Evolutionary conservation across 2,329 filamentous ascomycete genomes (phyloP).

Genomic region (Eurotiales sp.): DNA sequence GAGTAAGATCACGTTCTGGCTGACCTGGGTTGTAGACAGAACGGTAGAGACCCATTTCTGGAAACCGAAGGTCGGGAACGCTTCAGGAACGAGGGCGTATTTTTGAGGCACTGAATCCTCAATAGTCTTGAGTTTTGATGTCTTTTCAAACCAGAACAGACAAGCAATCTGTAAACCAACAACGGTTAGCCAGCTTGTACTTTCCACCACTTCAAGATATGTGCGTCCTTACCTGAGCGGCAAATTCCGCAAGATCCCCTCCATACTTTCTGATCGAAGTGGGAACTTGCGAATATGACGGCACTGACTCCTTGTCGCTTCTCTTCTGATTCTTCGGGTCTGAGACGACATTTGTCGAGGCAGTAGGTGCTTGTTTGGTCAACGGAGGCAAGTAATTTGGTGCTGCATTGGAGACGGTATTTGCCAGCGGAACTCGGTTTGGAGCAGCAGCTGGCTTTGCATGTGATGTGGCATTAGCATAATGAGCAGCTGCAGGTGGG

Average conservation of each 20-base stretch:
- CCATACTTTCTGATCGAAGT: constrained; percentile 70
- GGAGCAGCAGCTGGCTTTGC: neutral
- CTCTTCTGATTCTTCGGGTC: constrained; percentile 27
- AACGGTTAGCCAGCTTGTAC: too few relatives aligned
- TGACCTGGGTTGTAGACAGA: constrained; percentile 89
- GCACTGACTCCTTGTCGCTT: constrained; percentile 35
- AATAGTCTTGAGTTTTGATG: constrained; percentile 71
- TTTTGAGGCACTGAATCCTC: constrained; percentile 53
- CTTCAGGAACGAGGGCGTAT: constrained; percentile 63
- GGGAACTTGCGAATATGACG: constrained; percentile 64
- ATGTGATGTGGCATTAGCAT: neutral
- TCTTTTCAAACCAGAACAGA: constrained; percentile 94
- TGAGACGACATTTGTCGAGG: constrained; percentile 23
- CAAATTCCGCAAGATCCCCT: constrained; percentile 76
- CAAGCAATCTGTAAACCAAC: constrained; percentile 96
- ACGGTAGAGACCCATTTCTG: constrained; percentile 92
- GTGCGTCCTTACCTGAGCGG: constrained; percentile 64
- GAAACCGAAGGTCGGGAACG: constrained; percentile 74
- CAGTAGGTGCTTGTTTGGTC: constrained; percentile 23
- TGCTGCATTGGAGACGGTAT: constrained; percentile 13
- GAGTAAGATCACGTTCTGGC: constrained; percentile 88
- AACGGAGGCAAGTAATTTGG: constrained; percentile 14
- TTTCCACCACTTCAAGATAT: too few relatives aligned
- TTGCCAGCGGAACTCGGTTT: constrained; percentile 12
- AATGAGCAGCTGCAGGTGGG: neutral